Evolutionary conservation across 495 filamentous ascomycete genomes (phyloP).

Genomic region (Hypoxylon lenormandii): DNA sequence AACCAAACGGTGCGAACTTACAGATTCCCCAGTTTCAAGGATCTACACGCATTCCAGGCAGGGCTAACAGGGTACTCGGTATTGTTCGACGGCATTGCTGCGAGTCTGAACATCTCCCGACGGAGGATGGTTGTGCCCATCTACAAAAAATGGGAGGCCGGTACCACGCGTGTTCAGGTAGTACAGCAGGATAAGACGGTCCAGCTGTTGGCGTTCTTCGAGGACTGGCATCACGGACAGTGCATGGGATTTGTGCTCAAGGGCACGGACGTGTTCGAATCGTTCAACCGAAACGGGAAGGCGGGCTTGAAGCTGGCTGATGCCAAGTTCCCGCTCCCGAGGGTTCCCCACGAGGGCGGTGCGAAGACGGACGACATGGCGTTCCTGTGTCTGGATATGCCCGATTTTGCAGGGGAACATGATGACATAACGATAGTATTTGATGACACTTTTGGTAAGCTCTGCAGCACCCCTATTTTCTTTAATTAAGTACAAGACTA

Average conservation of each 20-base stretch:
- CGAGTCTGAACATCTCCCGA: constrained; percentile 82
- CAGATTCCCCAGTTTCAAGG: constrained; percentile 64
- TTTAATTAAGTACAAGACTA: constrained; percentile 36
- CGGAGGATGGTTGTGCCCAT: constrained; percentile 88
- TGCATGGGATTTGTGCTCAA: constrained; percentile 90
- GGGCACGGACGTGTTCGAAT: constrained; percentile 81
- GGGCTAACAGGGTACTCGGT: constrained; percentile 82
- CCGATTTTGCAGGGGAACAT: constrained; percentile 88
- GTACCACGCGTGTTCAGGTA: constrained; percentile 78
- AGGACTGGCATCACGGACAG: constrained; percentile 81
- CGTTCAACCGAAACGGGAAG: constrained; percentile 73
- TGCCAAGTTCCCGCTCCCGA: constrained; percentile 88
- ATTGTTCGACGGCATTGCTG: constrained; percentile 77
- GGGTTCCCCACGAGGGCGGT: constrained; percentile 64
- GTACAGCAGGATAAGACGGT: constrained; percentile 76
- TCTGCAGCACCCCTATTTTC: background rate
- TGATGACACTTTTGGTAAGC: constrained; percentile 80
- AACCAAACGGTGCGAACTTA: constrained; percentile 65
- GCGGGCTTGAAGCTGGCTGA: constrained; percentile 80
- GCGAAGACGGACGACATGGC: constrained; percentile 62
- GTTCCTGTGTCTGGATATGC: constrained; percentile 85
- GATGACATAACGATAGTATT: constrained; percentile 89
- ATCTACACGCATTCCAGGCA: constrained; percentile 79
- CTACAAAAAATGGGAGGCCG: constrained; percentile 89
- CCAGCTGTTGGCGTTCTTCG: constrained; percentile 84